phyloP scores from a whole-genome alignment of 140 eudicot genomes.

The Oenanthe javanica region DNA sequence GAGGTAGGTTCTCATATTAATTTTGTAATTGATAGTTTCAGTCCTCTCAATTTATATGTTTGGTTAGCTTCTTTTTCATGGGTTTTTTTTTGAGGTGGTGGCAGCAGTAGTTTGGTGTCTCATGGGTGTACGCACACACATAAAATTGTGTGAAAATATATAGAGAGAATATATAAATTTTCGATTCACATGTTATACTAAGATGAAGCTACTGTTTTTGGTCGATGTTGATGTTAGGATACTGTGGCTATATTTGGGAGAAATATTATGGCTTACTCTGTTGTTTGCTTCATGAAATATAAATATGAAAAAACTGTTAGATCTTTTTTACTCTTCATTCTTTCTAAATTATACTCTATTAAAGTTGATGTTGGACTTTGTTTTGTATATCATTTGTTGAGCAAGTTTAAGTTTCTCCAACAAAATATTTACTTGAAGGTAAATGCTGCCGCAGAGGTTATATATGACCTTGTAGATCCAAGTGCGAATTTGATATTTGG shows the following conservation, averaged over 20 bases:
- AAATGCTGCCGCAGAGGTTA: no score
- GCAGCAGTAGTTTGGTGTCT: no score
- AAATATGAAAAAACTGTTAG: background rate
- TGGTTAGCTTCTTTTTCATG: background rate
- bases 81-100: no score
- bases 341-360: background rate
- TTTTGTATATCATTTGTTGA: background rate
- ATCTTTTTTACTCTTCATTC: background rate
- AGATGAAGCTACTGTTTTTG: background rate
- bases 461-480: no score
- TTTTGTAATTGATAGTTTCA: background rate
- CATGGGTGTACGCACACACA: no score
- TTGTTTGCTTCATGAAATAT: conserved; percentile 1
- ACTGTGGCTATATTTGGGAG: background rate
- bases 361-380: background rate
- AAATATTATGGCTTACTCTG: background rate
- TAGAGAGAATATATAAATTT: background rate
- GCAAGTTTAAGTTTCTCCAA: background rate
- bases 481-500: no score
- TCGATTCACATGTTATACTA: background rate
- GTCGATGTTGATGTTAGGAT: background rate
- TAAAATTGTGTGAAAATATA: no score
- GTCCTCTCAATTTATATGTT: background rate
- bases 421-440: background rate
- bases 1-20: conserved; percentile 50